Evolutionary conservation across 257 asterid genomes (phyloP).

Genomic region (Solanum gandarillasii): DNA sequence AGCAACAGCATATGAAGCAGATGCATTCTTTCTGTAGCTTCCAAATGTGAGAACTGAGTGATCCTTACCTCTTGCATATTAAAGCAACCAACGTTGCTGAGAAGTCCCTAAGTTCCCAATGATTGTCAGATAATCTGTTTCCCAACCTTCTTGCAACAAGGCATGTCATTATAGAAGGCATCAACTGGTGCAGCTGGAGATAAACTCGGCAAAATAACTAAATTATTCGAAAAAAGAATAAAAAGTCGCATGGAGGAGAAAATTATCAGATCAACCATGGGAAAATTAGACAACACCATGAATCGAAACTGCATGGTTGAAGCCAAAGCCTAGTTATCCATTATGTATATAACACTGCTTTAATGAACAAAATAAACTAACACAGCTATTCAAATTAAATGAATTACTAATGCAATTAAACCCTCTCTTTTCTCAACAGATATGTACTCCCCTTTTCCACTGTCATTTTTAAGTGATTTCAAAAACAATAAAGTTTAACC

Average conservation of each 20-base stretch:
- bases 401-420: neutral
- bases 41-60: neutral
- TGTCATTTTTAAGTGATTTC: neutral
- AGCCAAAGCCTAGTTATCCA: neutral
- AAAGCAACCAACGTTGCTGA: constrained; percentile 74
- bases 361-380: neutral
- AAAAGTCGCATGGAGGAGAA: neutral
- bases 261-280: neutral
- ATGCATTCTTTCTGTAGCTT: neutral
- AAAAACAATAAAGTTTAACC: neutral
- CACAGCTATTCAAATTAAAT: neutral
- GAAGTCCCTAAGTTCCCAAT: constrained; percentile 85
- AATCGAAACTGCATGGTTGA: neutral
- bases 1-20: neutral
- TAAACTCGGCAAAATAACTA: neutral
- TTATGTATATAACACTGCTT: neutral
- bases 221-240: neutral
- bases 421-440: neutral
- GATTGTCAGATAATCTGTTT: constrained; percentile 62
- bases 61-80: constrained; percentile 71
- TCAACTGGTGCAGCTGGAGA: constrained; percentile 79
- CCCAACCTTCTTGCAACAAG: constrained; percentile 86
- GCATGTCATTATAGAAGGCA: constrained; percentile 97
- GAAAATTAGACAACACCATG: neutral
- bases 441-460: neutral